A percentile compares a stretch with the other conserved stretches of the same genome.
Conservation (phyloP, 345 rosid species). For the Hibiscus mutabilis region DNA sequence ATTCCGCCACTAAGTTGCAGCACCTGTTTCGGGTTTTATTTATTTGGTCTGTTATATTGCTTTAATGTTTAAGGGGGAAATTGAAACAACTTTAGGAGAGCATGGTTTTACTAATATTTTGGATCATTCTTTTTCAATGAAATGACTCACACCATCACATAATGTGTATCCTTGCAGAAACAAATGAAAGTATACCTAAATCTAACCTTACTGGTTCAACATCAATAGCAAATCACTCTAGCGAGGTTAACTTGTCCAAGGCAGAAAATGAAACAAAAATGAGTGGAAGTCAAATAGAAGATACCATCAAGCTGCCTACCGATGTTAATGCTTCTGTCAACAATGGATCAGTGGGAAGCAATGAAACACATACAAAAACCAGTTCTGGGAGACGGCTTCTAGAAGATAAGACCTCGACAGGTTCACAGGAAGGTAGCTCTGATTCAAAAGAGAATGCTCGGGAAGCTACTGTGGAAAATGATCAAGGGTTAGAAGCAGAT, state of each 20-base stretch:
- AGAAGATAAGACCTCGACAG: conserved; percentile 50
- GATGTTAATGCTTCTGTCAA: conserved; percentile 30
- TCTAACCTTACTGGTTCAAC: conserved; percentile 32
- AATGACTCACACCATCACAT: conserved; percentile 12
- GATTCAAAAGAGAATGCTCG: conserved; percentile 43
- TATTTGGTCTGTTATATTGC: background rate
- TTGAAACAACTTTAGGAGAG: background rate
- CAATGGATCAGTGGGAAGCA: conserved; percentile 4
- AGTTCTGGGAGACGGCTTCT: conserved; percentile 72
- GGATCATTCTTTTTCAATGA: conserved; percentile 2
- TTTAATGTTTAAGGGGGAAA: background rate
- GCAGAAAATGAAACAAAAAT: conserved; percentile 33
- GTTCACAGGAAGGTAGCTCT: conserved; percentile 38
- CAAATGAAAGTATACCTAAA: conserved; percentile 35
- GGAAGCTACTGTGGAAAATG: conserved; percentile 78
- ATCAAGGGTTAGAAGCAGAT: conserved; percentile 70
- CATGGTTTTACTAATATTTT: conserved; percentile 12
- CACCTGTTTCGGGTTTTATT: background rate
- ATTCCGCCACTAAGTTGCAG: background rate
- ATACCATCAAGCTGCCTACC: conserved; percentile 35
- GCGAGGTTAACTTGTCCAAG: conserved; percentile 27
- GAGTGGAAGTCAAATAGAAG: conserved; percentile 29
- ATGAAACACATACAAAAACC: conserved; percentile 35
- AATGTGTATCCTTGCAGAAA: conserved; percentile 42
- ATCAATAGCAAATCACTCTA: conserved; percentile 29